Percentiles rank a stretch among this genome's conserved stretches.
These are phyloP conservation scores for Sarcomyxa edulis DNA, from an alignment of 768 basidiomycete genomes.

Conservation along the genomic window DNA sequence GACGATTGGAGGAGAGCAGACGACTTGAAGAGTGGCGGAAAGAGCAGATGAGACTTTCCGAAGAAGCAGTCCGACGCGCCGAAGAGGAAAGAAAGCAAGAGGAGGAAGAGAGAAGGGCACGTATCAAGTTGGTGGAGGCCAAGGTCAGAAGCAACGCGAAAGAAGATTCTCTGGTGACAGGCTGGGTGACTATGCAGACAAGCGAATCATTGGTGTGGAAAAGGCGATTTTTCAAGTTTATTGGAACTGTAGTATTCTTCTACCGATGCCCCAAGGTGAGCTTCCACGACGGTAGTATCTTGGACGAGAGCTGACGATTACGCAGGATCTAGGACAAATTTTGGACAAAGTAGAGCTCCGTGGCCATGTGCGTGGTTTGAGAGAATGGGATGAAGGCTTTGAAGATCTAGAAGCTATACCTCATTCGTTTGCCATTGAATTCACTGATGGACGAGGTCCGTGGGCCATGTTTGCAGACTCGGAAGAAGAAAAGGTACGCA, in stretches of 20 bases:
- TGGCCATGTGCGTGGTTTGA: slow-evolving; percentile 38
- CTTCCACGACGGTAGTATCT: background rate
- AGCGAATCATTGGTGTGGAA: slow-evolving; percentile 53
- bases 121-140: slow-evolving; percentile 40
- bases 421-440: slow-evolving; percentile 62
- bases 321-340: slow-evolving; percentile 32
- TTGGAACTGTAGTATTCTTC: slow-evolving; percentile 39
- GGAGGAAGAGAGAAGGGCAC: slow-evolving; percentile 38
- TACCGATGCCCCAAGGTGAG: slow-evolving; percentile 49
- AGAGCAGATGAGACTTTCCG: slow-evolving; percentile 38
- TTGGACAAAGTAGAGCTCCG: slow-evolving; percentile 43
- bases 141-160: slow-evolving; percentile 31
- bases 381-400: slow-evolving; percentile 64
- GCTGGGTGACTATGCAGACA: slow-evolving; percentile 61
- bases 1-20: slow-evolving; percentile 44
- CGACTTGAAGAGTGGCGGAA: slow-evolving; percentile 48
- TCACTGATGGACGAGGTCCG: slow-evolving; percentile 37
- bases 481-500: slow-evolving; percentile 55
- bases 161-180: slow-evolving; percentile 33
- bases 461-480: slow-evolving; percentile 62
- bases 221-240: slow-evolving; percentile 57
- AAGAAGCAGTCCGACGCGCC: slow-evolving; percentile 38
- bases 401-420: slow-evolving; percentile 64
- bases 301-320: background rate
- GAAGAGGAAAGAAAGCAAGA: slow-evolving; percentile 36